These are phyloP conservation scores for Colletotrichum brevisporum DNA, from an alignment of 2,329 filamentous ascomycete genomes.

Conservation along the genomic window DNA sequence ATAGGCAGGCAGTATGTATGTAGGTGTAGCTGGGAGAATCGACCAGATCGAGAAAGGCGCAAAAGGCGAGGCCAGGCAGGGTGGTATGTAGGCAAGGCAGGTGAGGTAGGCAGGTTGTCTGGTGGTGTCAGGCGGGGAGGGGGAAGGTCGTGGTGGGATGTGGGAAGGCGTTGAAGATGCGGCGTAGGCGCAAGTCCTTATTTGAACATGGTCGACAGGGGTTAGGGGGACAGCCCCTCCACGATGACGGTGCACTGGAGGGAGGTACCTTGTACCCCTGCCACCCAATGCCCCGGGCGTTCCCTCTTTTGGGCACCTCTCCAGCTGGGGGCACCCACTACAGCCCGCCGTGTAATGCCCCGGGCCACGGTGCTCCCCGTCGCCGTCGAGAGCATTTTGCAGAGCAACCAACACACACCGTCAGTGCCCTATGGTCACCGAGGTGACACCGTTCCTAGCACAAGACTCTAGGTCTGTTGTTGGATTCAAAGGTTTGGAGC, in stretches of 20 bases:
- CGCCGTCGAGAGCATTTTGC: slow-evolving; percentile 3
- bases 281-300: slow-evolving; percentile 4
- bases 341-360: no score
- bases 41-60: slow-evolving; percentile 11
- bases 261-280: slow-evolving; percentile 30
- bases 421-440: slow-evolving; percentile 37
- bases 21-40: slow-evolving; percentile 12
- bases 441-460: slow-evolving; percentile 34
- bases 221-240: slow-evolving; percentile 30
- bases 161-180: slow-evolving; percentile 39
- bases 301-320: neutral
- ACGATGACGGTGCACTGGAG: slow-evolving; percentile 38
- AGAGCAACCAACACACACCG: slow-evolving; percentile 1
- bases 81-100: no score
- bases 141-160: slow-evolving; percentile 27
- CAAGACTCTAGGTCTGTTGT: slow-evolving; percentile 37
- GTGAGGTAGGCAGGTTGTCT: slow-evolving; percentile 3
- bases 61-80: slow-evolving; percentile 2
- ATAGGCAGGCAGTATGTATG: neutral
- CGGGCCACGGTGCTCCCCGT: slow-evolving; percentile 20
- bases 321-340: neutral
- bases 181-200: slow-evolving; percentile 37
- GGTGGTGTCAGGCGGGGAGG: slow-evolving; percentile 32
- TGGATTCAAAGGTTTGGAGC: slow-evolving; percentile 25
- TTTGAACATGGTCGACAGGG: slow-evolving; percentile 38